Percentiles rank a stretch among this genome's conserved stretches.
phyloP scores from a whole-genome alignment of 352 stramenopile species.

The Phytophthora pisi region DNA sequence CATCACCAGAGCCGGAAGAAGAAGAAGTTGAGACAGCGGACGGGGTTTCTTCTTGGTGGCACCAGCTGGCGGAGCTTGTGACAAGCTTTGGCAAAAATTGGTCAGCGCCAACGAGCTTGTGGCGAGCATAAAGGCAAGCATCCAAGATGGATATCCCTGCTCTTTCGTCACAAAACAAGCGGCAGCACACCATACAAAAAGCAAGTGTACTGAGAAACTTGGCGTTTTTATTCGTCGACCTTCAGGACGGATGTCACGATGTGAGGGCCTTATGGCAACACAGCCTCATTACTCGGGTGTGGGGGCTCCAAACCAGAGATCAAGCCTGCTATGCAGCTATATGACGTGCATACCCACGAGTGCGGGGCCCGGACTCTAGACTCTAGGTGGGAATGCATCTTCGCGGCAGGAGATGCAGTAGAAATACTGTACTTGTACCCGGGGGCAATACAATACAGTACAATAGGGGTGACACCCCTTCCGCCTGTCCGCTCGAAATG shows the following conservation, averaged over 20 bases:
- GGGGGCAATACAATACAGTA: neutral
- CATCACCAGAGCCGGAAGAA: slow-evolving; percentile 5
- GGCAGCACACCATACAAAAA: neutral
- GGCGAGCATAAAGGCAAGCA: slow-evolving; percentile 2
- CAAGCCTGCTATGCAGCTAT: neutral
- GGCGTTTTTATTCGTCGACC: slow-evolving; percentile 3
- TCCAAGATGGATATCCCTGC: slow-evolving; percentile 1
- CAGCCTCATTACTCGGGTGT: too few species aligned
- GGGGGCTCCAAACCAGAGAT: too few species aligned
- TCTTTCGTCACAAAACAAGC: neutral
- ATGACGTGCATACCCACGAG: neutral
- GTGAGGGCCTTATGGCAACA: neutral
- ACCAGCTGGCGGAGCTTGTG: slow-evolving; percentile 22
- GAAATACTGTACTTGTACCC: too few species aligned
- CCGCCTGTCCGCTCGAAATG: neutral
- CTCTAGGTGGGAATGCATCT: neutral
- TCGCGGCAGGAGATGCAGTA: neutral
- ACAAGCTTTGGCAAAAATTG: slow-evolving; percentile 33
- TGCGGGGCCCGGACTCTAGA: too few species aligned
- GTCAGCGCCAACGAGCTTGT: slow-evolving; percentile 17
- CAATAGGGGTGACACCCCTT: neutral
- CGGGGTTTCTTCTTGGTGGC: neutral
- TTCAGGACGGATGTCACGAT: neutral
- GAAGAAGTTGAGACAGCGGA: slow-evolving; percentile 11
- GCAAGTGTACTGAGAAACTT: neutral